These are phyloP conservation scores for Spatholobus suberectus DNA, from an alignment of 306 rosid species.

Conservation along the genomic window DNA sequence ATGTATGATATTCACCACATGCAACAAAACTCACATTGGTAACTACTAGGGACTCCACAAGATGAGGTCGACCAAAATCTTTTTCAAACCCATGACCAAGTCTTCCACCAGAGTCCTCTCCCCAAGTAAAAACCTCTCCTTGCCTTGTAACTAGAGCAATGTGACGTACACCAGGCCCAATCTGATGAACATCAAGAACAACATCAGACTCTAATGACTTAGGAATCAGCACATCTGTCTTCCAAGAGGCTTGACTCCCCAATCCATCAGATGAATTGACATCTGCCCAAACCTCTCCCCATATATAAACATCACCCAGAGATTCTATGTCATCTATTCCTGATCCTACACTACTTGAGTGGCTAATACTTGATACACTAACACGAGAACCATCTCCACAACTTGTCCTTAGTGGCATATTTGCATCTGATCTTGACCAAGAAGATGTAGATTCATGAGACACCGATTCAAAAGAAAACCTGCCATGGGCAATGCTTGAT, in stretches of 20 bases:
- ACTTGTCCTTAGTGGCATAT: slow-evolving; percentile 76
- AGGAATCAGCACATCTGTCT: slow-evolving; percentile 72
- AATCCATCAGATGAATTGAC: slow-evolving; percentile 60
- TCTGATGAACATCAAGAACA: slow-evolving; percentile 90
- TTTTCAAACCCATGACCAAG: slow-evolving; percentile 91
- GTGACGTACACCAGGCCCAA: slow-evolving; percentile 81
- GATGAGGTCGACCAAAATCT: slow-evolving; percentile 64
- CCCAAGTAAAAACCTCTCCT: slow-evolving; percentile 99
- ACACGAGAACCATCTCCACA: slow-evolving; percentile 80
- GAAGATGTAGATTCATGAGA: slow-evolving; percentile 53
- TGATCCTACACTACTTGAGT: slow-evolving; percentile 81
- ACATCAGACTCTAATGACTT: slow-evolving; percentile 80
- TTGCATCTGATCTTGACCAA: slow-evolving; percentile 71
- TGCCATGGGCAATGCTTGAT: slow-evolving; percentile 54
- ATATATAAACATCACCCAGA: slow-evolving; percentile 86
- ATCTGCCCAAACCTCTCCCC: slow-evolving; percentile 93
- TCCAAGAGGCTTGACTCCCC: slow-evolving; percentile 54
- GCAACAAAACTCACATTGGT: slow-evolving; percentile 68
- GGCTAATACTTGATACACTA: slow-evolving; percentile 84
- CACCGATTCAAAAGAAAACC: slow-evolving; percentile 59
- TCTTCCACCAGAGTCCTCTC: slow-evolving; percentile 93
- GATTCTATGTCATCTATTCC: slow-evolving; percentile 95
- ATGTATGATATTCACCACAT: slow-evolving; percentile 93
- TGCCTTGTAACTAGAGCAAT: slow-evolving; percentile 88
- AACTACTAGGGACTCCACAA: slow-evolving; percentile 79